A percentile compares a stretch with the other conserved stretches of the same genome.
Conservation (phyloP, 192 early-diverging fungal genomes). For the Backusella liffmaniae region DNA sequence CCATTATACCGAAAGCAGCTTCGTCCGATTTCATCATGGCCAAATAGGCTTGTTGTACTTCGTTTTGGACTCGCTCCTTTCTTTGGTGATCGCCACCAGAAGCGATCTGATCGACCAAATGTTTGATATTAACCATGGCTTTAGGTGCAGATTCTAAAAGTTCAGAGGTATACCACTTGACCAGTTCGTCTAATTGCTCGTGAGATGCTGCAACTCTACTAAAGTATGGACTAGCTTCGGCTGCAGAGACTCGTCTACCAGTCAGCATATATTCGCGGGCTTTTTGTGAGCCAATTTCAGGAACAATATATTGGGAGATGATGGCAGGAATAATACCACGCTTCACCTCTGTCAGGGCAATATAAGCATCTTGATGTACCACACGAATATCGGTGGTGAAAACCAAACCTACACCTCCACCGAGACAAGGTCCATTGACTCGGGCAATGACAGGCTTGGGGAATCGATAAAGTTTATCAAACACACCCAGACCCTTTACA, state of each 20-base stretch:
- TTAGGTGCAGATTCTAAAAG: conserved; percentile 47
- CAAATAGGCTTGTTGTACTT: conserved; percentile 41
- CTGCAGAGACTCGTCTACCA: conserved; percentile 44
- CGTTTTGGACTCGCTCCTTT: conserved; percentile 9
- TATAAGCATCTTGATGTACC: conserved; percentile 38
- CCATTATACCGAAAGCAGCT: conserved; percentile 56
- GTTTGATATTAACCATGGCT: conserved; percentile 55
- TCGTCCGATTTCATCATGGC: conserved; percentile 61
- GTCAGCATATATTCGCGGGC: conserved; percentile 59
- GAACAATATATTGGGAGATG: conserved; percentile 63
- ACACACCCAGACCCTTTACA: conserved; percentile 39
- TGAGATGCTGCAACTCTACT: conserved; percentile 26
- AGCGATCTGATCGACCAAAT: conserved; percentile 38
- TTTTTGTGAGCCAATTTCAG: conserved; percentile 49
- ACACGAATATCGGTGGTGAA: conserved; percentile 59
- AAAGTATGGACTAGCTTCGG: conserved; percentile 41
- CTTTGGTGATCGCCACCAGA: conserved; percentile 31
- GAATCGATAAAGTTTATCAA: conserved; percentile 40
- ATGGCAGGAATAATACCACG: conserved; percentile 63
- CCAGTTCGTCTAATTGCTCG: conserved; percentile 44
- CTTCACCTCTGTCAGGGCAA: conserved; percentile 60
- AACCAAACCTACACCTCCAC: conserved; percentile 58
- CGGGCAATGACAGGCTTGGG: conserved; percentile 54
- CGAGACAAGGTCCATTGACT: conserved; percentile 64
- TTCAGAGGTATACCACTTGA: conserved; percentile 39